Evolutionary conservation across 352 stramenopile genomes (phyloP).

Genomic region (Pythium utonaiense): DNA sequence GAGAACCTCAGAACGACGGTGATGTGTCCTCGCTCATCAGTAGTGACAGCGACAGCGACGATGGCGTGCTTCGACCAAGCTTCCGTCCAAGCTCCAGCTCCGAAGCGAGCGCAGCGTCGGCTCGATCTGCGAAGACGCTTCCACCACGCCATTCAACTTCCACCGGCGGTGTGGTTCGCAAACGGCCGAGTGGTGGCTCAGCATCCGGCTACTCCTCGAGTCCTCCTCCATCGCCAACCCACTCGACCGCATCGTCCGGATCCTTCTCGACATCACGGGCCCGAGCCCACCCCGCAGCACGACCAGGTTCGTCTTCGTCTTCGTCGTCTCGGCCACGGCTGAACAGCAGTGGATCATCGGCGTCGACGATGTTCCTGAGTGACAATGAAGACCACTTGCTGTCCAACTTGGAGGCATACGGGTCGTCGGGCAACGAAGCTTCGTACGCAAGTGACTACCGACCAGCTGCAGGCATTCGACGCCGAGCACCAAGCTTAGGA

Average conservation of each 20-base stretch:
- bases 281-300: not conserved
- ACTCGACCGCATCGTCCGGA: conserved; percentile 36
- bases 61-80: conserved; percentile 54
- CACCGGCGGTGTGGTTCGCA: conserved; percentile 1
- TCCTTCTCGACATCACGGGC: conserved; percentile 16
- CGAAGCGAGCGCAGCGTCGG: not conserved
- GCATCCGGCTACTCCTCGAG: conserved; percentile 33
- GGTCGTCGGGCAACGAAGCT: conserved; percentile 7
- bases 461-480: conserved; percentile 5
- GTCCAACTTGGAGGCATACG: conserved; percentile 18
- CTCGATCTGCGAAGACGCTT: conserved; percentile 6
- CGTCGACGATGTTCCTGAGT: conserved; percentile 32
- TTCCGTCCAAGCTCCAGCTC: conserved; percentile 30
- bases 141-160: conserved; percentile 5
- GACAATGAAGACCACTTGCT: conserved; percentile 28
- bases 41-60: conserved; percentile 73
- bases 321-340: conserved; percentile 23
- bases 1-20: conserved; percentile 26
- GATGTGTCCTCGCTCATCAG: conserved; percentile 76
- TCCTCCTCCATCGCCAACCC: conserved; percentile 43
- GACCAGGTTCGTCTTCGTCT: conserved; percentile 30
- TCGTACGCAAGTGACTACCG: conserved; percentile 30
- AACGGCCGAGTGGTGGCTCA: conserved; percentile 15
- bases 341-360: conserved; percentile 24
- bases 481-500: conserved; percentile 7